These are phyloP conservation scores for Nitzschia sp. DNA, from an alignment of 108 stramenopile species.

Conservation along the genomic window DNA sequence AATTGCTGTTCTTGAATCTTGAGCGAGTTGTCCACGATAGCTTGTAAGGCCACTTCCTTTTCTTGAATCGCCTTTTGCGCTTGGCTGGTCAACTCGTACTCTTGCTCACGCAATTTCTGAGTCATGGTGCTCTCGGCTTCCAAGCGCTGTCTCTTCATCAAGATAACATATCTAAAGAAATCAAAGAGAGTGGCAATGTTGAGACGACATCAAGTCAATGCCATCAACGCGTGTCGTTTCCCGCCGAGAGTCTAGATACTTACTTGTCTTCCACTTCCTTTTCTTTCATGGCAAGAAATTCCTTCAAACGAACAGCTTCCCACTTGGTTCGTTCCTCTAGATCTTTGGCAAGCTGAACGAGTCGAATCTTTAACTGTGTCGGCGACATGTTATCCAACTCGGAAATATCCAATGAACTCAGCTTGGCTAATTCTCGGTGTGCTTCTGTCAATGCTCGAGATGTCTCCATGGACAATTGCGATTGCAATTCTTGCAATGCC, in stretches of 20 bases:
- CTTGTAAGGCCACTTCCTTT: conserved; percentile 66
- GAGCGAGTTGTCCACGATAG: conserved; percentile 55
- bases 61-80: conserved; percentile 58
- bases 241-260: not conserved
- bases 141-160: conserved; percentile 73
- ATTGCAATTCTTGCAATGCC: conserved; percentile 33
- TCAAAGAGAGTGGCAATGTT: not conserved
- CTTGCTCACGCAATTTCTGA: conserved; percentile 57
- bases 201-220: not conserved
- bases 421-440: conserved; percentile 37
- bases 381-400: conserved; percentile 49
- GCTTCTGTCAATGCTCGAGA: conserved; percentile 31
- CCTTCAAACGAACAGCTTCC: conserved; percentile 83
- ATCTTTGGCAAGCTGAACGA: conserved; percentile 78
- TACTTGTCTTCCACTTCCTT: conserved; percentile 62
- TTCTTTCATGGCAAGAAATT: conserved; percentile 81
- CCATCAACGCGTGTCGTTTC: not conserved
- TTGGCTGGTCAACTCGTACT: conserved; percentile 50
- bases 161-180: conserved; percentile 44
- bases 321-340: conserved; percentile 82
- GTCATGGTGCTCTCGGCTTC: conserved; percentile 70
- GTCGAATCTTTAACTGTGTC: conserved; percentile 58
- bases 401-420: conserved; percentile 37
- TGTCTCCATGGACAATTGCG: conserved; percentile 30
- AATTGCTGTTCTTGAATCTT: conserved; percentile 48